These are phyloP conservation scores for Aspergillus unguis DNA, from an alignment of 2,329 filamentous ascomycete genomes.

Conservation along the genomic window DNA sequence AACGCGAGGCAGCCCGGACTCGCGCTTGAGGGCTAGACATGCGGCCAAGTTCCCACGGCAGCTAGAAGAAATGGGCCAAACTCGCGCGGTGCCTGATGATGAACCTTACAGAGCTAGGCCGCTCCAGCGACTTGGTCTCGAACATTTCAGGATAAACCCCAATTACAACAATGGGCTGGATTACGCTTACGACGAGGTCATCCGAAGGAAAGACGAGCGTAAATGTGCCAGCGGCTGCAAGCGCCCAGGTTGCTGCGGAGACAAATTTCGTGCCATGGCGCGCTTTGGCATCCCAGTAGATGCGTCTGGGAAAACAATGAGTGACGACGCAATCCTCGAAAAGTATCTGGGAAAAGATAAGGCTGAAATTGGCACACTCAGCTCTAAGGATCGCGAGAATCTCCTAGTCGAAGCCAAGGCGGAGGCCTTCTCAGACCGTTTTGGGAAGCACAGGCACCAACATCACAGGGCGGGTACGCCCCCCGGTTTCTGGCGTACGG, in stretches of 20 bases:
- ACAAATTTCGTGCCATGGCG: constrained; percentile 66
- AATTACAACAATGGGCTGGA: constrained; percentile 65
- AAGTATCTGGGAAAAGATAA: constrained; percentile 52
- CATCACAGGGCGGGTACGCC: constrained; percentile 70
- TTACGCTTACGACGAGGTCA: constrained; percentile 71
- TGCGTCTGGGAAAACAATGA: constrained; percentile 23
- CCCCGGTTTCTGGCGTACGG: constrained; percentile 84
- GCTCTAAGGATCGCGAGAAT: constrained; percentile 58
- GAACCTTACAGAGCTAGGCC: constrained; percentile 58
- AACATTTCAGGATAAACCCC: constrained; percentile 82
- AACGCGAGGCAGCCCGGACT: not conserved
- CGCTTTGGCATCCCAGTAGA: constrained; percentile 33
- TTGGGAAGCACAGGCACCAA: constrained; percentile 72
- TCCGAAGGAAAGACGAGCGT: constrained; percentile 67
- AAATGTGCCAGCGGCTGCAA: constrained; percentile 71
- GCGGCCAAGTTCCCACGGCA: not conserved
- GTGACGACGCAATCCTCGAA: constrained; percentile 40
- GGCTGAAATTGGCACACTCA: constrained; percentile 48
- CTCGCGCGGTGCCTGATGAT: constrained; percentile 25
- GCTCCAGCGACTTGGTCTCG: constrained; percentile 56
- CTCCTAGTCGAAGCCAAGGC: constrained; percentile 73
- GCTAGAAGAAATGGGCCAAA: not conserved
- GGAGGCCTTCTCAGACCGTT: constrained; percentile 67
- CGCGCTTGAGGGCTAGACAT: not conserved
- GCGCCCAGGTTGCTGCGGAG: constrained; percentile 72